Base-by-base conservation (phyloP, 768 basidiomycete genomes). In the Asterophora lycoperdoides region DNA sequence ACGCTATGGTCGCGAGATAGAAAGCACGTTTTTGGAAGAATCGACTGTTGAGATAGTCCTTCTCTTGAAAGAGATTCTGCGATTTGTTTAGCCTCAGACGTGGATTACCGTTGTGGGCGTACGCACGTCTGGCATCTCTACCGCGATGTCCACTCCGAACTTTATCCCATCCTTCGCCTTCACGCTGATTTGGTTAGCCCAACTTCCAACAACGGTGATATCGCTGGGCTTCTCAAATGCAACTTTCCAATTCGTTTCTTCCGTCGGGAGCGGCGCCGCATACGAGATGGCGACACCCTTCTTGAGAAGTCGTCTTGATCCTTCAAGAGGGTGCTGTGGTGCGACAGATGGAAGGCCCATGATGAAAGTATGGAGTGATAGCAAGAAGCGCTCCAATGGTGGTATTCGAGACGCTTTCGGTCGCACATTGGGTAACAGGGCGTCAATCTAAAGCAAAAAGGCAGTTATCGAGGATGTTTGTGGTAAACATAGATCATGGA, bases 1-100 rank as follows among this genome's bases (percentile, higher is more conserved):
- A 73, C 1, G 89, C 88, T 38, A 98, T 70, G 4, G 78, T 79
- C 6, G 93, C 86, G 15, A 97, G 78, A 66, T 91, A 99, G 62
- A 87, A 93, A 0, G 91, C 84, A 33, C 90, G 77, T 62, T 98
- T 98, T 62, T 94, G 87, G 63, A 95, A 94, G 64, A 87, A 93
- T 9, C 96, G 81, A 7, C 83, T 79, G 61, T 93, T 86, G 49
- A 93, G 72, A 55, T 92, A 90, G 61, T 98, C 94, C 63, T 98
- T 99, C 60, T 94, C 91, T 70, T 95, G 91, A 60, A 98, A 94
- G n/a, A 96, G 71, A 40, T 57, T 64, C 87, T 89, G 46, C 15
- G 10, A 15, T 33, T 32, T 48, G 8, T 26, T 66, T 26, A 63
- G 54, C 44, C 10, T 11, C 18, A 8, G 44, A 48, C 50, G 43